Conservation (phyloP, 2,329 filamentous ascomycete genomes). For the Zymoseptoria passerinii region DNA sequence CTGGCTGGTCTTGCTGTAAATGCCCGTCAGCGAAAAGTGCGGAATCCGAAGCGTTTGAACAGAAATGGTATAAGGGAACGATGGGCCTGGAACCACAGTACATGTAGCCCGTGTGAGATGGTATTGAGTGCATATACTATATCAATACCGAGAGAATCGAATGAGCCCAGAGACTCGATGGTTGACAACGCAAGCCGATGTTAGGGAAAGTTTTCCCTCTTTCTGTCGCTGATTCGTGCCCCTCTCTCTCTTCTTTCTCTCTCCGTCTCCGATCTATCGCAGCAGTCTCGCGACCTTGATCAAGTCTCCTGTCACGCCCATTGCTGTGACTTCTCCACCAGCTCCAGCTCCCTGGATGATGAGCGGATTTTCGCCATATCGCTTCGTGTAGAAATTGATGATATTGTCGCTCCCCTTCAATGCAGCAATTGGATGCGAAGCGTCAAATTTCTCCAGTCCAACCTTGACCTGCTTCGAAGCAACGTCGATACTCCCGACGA, state of each 20-base stretch:
- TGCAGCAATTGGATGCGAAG: slow-evolving; percentile 81
- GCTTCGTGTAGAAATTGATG: slow-evolving; percentile 95
- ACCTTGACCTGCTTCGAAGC: slow-evolving; percentile 77
- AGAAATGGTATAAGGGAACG: not conserved
- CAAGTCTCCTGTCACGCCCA: slow-evolving; percentile 92
- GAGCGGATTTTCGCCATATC: slow-evolving; percentile 82
- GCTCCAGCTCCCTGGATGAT: slow-evolving; percentile 90
- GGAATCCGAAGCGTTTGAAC: too few species aligned
- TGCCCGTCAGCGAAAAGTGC: too few species aligned
- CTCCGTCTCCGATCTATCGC: slow-evolving; percentile 5
- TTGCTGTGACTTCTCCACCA: slow-evolving; percentile 90
- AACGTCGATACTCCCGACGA: slow-evolving; percentile 88
- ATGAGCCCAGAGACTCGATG: too few species aligned
- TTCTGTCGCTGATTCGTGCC: too few species aligned
- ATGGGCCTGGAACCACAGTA: not conserved
- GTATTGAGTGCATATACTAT: not conserved
- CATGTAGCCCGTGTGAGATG: not conserved
- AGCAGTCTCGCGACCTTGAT: slow-evolving; percentile 78
- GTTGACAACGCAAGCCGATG: too few species aligned
- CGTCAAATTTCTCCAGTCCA: slow-evolving; percentile 74
- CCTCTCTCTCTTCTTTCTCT: not conserved
- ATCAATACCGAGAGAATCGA: not conserved
- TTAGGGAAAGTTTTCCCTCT: too few species aligned
- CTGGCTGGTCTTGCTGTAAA: not conserved
- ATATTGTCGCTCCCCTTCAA: slow-evolving; percentile 98